These are phyloP conservation scores for Amoebophrya sp. DNA, from an alignment of 169 alveolate genomes.

Conservation along the genomic window DNA sequence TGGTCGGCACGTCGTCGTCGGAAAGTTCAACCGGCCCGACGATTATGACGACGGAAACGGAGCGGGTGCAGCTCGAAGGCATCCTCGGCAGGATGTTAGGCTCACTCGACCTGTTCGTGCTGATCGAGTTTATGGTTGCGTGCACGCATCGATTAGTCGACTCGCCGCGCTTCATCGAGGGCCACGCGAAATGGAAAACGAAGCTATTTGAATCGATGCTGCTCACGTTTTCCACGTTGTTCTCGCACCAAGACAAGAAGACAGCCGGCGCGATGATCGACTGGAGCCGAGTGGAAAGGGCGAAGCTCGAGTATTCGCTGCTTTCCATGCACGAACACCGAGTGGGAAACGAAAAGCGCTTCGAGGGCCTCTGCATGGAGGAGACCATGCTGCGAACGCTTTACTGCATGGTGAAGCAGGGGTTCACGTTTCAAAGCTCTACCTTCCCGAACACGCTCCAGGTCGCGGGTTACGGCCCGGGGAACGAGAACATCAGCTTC, in stretches of 20 bases:
- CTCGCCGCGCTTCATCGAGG: background rate
- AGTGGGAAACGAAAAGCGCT: background rate
- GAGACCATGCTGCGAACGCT: background rate
- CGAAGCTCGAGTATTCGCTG: background rate
- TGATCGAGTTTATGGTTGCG: background rate
- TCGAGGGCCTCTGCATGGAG: background rate
- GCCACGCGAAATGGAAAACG: background rate
- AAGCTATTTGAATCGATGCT: background rate
- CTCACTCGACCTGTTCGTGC: background rate
- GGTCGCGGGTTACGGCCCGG: background rate
- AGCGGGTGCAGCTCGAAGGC: background rate
- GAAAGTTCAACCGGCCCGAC: background rate
- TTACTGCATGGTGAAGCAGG: constrained; percentile 1
- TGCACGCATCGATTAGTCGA: background rate
- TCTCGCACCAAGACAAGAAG: background rate
- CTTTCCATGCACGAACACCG: background rate
- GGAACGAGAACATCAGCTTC: background rate
- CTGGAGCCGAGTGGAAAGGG: background rate
- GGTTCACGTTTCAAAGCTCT: background rate
- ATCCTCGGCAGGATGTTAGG: background rate
- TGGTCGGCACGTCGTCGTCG: background rate
- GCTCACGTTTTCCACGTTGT: background rate
- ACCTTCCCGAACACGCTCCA: background rate
- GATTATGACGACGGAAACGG: background rate
- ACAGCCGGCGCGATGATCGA: background rate